A percentile compares a stretch with the other conserved stretches of the same genome.
phyloP scores from a whole-genome alignment of 2,329 filamentous ascomycete genomes.

The Paradendryphiella salina region DNA sequence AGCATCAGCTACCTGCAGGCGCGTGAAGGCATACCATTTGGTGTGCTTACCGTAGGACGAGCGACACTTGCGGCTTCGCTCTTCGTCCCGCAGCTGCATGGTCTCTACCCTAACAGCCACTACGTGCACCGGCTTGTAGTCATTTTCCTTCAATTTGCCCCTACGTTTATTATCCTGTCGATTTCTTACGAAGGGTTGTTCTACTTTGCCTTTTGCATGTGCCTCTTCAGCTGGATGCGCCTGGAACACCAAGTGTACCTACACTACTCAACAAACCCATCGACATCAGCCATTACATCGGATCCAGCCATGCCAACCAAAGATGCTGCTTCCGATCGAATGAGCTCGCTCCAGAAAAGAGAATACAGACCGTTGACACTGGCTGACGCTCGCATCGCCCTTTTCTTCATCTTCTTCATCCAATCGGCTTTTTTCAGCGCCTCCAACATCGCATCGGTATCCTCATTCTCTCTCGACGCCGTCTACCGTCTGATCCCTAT shows the following conservation, averaged over 20 bases:
- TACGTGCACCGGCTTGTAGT: constrained; percentile 88
- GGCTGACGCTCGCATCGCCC: constrained; percentile 81
- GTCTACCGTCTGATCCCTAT: constrained; percentile 85
- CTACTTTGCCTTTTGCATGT: constrained; percentile 84
- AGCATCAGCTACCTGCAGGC: constrained; percentile 84
- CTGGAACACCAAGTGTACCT: constrained; percentile 78
- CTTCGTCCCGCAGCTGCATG: constrained; percentile 77
- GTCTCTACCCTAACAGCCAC: constrained; percentile 76
- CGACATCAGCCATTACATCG: constrained; percentile 14
- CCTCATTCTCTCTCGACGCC: constrained; percentile 89
- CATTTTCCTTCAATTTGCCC: constrained; percentile 89
- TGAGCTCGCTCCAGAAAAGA: constrained; percentile 37
- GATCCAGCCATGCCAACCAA: constrained; percentile 48
- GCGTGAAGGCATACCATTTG: constrained; percentile 79
- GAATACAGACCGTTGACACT: constrained; percentile 71
- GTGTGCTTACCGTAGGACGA: constrained; percentile 89
- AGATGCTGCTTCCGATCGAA: constrained; percentile 40
- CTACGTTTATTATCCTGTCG: constrained; percentile 91
- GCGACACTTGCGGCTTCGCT: constrained; percentile 74
- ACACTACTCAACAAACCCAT: constrained; percentile 30
- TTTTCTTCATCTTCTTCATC: constrained; percentile 94
- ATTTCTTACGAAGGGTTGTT: constrained; percentile 98
- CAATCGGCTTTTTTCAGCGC: constrained; percentile 97
- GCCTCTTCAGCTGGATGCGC: constrained; percentile 85
- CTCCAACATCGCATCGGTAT: constrained; percentile 91